Base-by-base conservation (phyloP, 345 rosid genomes). In the Euphorbia tirucalli region DNA sequence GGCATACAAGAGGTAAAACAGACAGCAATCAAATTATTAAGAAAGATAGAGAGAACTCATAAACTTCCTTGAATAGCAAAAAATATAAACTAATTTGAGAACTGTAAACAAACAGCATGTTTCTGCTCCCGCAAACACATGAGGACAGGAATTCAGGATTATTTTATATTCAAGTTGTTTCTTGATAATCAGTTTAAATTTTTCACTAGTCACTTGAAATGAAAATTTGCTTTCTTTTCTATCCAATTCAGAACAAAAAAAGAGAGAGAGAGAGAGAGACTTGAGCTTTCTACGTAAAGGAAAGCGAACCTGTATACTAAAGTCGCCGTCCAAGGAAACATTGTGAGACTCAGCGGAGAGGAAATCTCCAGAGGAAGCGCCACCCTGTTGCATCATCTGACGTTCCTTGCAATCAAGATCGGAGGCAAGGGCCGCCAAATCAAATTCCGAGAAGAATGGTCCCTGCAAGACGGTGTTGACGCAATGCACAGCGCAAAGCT, bases 401-500 rank as follows among this genome's bases (percentile, higher is more conserved):
- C 97, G 92, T 83, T 92, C 97, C 74, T 65, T 86, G 60, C 76
- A 70, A 65, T 95, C 99, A 15, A 95, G 97, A 89, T 95, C 96
- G 71, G 97, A 78, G 0, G 99, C 99, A 39, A 95, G 81, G 35
- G 96, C 97, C 59, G 96, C 98, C 79, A 94, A 83, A 86, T 92
- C 97, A 65, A 95, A 75, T 80, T 95, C 97, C 50, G 97, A 90
- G 84, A 92, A 95, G 86, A 95, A 92, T 4, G 99, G 97, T 8
- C 99, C 99, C 61, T 95, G 97, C 71, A 95, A 81, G 55, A 86
- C 97, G 54, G 97, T 88, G 87, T 95, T 95, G 68, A 92, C 97
- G 85, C 99, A 95, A 88, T 95, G 99, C 21, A 95, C 97, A 25
- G 97, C 99, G 85, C 99, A 92, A 1, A 95, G 90, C 86, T 90